Evolutionary conservation across 2,329 filamentous ascomycete species (phyloP).

Genomic region (Phialophora macrospora): DNA sequence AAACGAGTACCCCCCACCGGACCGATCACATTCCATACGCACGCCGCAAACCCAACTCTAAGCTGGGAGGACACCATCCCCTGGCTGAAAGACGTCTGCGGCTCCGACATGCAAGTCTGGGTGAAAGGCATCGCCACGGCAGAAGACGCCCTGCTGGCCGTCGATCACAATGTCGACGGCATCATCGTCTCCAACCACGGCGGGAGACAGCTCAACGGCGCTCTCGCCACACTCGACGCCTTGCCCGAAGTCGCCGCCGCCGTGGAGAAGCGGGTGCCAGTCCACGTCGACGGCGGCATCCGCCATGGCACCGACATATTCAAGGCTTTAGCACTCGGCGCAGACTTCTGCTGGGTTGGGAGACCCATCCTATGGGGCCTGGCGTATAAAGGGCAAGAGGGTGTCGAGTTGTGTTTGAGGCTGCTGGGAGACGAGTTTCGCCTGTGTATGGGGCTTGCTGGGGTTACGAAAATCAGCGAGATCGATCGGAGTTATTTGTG

Average conservation of each 20-base stretch:
- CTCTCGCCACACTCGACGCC: constrained; percentile 47
- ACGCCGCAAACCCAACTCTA: constrained; percentile 86
- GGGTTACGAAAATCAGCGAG: constrained; percentile 35
- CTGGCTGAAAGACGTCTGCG: constrained; percentile 30
- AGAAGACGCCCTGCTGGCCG: constrained; percentile 46
- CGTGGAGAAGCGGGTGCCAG: constrained; percentile 40
- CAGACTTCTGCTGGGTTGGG: constrained; percentile 57
- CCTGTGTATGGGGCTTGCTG: constrained; percentile 41
- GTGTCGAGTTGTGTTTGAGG: constrained; percentile 40
- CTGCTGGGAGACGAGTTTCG: constrained; percentile 40
- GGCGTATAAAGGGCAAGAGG: constrained; percentile 41
- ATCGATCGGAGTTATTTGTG: constrained; percentile 46
- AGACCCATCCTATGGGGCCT: constrained; percentile 58
- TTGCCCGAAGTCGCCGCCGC: constrained; percentile 40
- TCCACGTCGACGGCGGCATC: constrained; percentile 62
- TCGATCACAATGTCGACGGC: constrained; percentile 45
- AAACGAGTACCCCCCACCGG: constrained; percentile 68
- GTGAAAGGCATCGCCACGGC: constrained; percentile 41
- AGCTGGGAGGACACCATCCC: constrained; percentile 37
- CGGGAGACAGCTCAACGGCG: constrained; percentile 48
- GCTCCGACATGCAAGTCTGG: constrained; percentile 36
- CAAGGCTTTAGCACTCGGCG: constrained; percentile 61
- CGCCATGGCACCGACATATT: constrained; percentile 62
- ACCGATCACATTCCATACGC: constrained; percentile 91
- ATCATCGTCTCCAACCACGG: constrained; percentile 50